Evolutionary conservation across 2,329 filamentous ascomycete genomes (phyloP).

Genomic region (Decorospora gaudefroyi): DNA sequence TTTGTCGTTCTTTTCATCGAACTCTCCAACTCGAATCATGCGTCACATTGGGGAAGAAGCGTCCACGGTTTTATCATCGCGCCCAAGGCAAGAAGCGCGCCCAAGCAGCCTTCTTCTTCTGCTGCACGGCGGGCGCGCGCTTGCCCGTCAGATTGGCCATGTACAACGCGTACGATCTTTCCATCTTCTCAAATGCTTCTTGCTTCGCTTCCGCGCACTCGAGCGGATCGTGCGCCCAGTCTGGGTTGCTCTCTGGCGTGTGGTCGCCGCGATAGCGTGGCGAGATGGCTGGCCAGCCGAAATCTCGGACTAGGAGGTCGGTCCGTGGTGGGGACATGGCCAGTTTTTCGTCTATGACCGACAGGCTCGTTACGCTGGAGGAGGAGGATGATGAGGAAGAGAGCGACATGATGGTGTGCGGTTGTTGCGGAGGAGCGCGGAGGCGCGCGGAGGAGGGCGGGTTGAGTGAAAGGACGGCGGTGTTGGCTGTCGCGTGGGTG

Average conservation of each 20-base stretch:
- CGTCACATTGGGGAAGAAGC: too few relatives aligned
- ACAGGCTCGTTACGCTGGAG: conserved; percentile 16
- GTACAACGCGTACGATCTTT: conserved; percentile 31
- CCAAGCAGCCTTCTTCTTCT: conserved; percentile 30
- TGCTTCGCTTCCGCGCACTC: conserved; percentile 26
- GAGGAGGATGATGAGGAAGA: conserved; percentile 11
- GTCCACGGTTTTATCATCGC: too few relatives aligned
- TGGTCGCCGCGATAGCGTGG: conserved; percentile 34
- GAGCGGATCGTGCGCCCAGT: conserved; percentile 31
- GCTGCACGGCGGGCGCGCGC: conserved; percentile 12
- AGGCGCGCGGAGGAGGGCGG: too few relatives aligned
- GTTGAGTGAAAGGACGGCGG: conserved; percentile 4
- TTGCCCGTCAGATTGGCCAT: conserved; percentile 25
- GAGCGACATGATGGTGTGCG: conserved; percentile 14
- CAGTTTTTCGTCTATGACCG: conserved; percentile 19
- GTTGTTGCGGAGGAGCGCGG: conserved; percentile 1
- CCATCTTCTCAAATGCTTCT: conserved; percentile 31
- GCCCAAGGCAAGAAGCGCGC: conserved; percentile 26
- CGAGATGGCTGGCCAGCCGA: conserved; percentile 29
- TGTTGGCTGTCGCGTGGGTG: not conserved
- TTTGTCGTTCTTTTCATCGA: too few relatives aligned
- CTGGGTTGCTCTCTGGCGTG: conserved; percentile 34
- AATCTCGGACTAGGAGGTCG: conserved; percentile 27
- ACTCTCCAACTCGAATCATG: too few relatives aligned
- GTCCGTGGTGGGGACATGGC: conserved; percentile 10